Evolutionary conservation across 2,329 filamentous ascomycete genomes (phyloP), one percentile per base, ranked within the genome.

Genomic region (Calonectria crousiana): DNA sequence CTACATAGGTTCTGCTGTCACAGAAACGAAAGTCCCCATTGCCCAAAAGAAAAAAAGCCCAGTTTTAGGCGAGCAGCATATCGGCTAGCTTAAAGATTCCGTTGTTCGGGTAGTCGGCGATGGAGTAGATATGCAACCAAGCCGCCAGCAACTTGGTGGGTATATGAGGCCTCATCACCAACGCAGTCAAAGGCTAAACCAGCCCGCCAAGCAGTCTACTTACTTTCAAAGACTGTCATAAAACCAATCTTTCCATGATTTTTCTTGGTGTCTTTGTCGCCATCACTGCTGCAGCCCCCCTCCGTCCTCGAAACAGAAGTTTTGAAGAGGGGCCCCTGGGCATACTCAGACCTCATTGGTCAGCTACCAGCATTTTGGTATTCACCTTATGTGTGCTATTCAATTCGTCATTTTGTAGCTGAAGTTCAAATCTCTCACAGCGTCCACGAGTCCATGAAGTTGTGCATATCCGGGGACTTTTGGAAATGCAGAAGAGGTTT

Each of bases 91-190:
- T 47, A 47, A n/a, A 47, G 41, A 20, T 47, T 47, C 41, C n/a
- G n/a, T 47, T 47, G 41, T 47, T 8, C 41, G 41, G 41, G 41
- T 16, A 20, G 20, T 47, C 41, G 41, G 41, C 41, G 20, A 47
- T 47, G 41, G 8, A 47, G n/a, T 11, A 47, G 20, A 47, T 11
- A n/a, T 5, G 8, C 41, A 47, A 9, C 20, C 20, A 47, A 9
- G n/a, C 20, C 2, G 1, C 1, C 18, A n/a, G 4, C 8, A 11
- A 9, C 4, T 10, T 11, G 3, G 8, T n/a, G 10, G 9, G 20
- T 47, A 47, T 47, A 47, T n/a, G 20, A 47, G n/a, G 41, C 20
- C 41, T 44, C 38, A 44, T 44, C 38, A 20, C 16, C 38, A 8
- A 20, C 16, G 18, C 16, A 44, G 5, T 44, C 6, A 20, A 18